A percentile compares a stretch with the other conserved stretches of the same genome.
phyloP scores from a whole-genome alignment of 2,329 filamentous ascomycete species.

The Xylaria sp. region DNA sequence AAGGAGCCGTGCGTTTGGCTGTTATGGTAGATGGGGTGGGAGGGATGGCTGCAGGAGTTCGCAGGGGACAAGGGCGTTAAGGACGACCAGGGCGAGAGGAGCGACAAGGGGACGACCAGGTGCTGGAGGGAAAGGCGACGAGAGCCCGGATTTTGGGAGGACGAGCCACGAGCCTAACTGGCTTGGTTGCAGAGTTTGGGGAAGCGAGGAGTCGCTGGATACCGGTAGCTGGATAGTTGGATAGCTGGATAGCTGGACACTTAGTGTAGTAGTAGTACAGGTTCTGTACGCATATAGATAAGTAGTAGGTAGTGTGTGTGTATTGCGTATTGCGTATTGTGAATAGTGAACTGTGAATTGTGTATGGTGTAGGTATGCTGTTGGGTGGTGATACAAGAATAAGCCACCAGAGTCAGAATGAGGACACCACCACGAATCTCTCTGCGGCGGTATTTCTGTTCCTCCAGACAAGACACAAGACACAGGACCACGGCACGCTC shows the following conservation, averaged over 20 bases:
- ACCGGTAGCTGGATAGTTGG: not conserved
- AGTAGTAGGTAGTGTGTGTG: too few relatives aligned
- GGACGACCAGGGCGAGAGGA: constrained; percentile 3
- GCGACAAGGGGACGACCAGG: constrained; percentile 27
- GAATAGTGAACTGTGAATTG: too few relatives aligned
- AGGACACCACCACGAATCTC: constrained; percentile 6
- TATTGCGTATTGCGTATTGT: too few relatives aligned
- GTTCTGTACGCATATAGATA: too few relatives aligned
- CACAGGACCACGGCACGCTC: not conserved
- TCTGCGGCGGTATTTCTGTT: not conserved
- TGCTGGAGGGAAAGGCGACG: constrained; percentile 32
- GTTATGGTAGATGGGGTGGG: constrained; percentile 28
- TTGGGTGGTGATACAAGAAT: not conserved
- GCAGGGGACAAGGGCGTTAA: constrained; percentile 37
- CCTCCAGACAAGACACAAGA: too few relatives aligned
- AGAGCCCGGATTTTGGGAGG: constrained; percentile 35
- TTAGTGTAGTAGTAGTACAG: too few relatives aligned
- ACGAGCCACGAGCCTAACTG: constrained; percentile 33
- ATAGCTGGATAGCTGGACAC: not conserved
- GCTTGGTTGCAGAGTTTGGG: constrained; percentile 11
- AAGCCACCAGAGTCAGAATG: constrained; percentile 10
- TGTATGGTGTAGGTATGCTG: too few relatives aligned
- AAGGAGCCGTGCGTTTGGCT: constrained; percentile 24
- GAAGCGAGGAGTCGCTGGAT: not conserved
- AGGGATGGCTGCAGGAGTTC: constrained; percentile 39